Percentiles rank a stretch among this genome's conserved stretches.
phyloP scores from a whole-genome alignment of 371 early-diverging fungal species.

The Umbelopsis sp. region DNA sequence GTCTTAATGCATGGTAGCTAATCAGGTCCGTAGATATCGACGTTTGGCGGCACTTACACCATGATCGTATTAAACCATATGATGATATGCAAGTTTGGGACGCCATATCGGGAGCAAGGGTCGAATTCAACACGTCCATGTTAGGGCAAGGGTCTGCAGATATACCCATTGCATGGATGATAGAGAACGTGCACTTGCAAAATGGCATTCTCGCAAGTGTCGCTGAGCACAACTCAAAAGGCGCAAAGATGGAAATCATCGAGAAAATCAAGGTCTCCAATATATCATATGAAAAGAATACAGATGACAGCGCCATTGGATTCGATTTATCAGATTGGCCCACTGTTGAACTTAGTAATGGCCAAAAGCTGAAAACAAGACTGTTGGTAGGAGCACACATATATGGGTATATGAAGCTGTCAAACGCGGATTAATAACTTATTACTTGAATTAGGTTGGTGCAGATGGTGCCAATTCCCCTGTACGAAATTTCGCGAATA shows the following conservation, averaged over 20 bases:
- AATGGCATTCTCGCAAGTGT: conserved; percentile 53
- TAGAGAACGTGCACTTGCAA: conserved; percentile 57
- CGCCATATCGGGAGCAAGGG: conserved; percentile 65
- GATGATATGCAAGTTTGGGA: conserved; percentile 80
- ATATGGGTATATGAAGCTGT: neutral
- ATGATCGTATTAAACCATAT: conserved; percentile 58
- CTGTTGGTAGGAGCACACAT: conserved; percentile 49
- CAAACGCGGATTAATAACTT: neutral
- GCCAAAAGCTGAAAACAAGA: conserved; percentile 54
- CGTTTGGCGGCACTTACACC: conserved; percentile 61
- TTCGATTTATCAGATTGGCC: conserved; percentile 68
- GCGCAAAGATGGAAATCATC: conserved; percentile 52
- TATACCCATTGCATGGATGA: conserved; percentile 56
- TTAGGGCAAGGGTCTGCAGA: conserved; percentile 20
- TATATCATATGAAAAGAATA: conserved; percentile 29
- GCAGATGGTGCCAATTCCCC: conserved; percentile 92
- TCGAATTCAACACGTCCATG: conserved; percentile 62
- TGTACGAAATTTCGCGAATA: conserved; percentile 83
- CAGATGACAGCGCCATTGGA: conserved; percentile 12
- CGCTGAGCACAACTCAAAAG: conserved; percentile 36
- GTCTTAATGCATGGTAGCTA: neutral
- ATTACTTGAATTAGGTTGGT: conserved; percentile 60
- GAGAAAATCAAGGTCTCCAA: conserved; percentile 62
- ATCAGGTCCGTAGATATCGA: conserved; percentile 53
- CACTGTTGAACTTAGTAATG: conserved; percentile 58